phyloP scores from a whole-genome alignment of 2,329 filamentous ascomycete genomes.

The Uncinocarpus reesii region DNA sequence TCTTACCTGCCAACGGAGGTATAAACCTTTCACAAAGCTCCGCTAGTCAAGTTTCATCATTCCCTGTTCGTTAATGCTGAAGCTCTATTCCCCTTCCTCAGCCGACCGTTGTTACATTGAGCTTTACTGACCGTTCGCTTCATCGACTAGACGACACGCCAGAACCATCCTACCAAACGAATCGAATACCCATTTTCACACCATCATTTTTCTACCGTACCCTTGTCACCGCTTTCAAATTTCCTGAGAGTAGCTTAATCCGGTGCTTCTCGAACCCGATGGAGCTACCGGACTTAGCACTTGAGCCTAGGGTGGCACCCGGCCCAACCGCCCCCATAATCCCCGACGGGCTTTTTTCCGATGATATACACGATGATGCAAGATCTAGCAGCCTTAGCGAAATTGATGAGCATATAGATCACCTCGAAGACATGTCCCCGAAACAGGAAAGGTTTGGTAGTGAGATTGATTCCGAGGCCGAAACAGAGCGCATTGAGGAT shows the following conservation, averaged over 20 bases:
- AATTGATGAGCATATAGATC: conserved; percentile 67
- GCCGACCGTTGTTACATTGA: not conserved
- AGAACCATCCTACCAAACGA: not conserved
- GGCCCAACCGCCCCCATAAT: not conserved
- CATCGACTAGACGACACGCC: not conserved
- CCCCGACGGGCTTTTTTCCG: conserved; percentile 20
- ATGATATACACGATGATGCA: conserved; percentile 50
- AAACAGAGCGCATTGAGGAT: conserved; percentile 84
- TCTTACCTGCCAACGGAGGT: no score
- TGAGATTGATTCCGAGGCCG: conserved; percentile 69
- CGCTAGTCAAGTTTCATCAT: no score
- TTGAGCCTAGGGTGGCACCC: not conserved
- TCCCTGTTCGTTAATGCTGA: no score
- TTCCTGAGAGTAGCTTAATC: not conserved
- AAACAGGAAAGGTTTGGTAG: conserved; percentile 48
- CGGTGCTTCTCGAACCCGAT: not conserved
- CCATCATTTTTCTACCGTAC: not conserved
- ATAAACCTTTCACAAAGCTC: no score
- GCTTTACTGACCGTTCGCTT: not conserved
- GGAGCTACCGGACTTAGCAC: conserved; percentile 6
- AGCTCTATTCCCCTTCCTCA: no score
- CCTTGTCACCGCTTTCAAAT: not conserved
- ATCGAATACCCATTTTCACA: not conserved
- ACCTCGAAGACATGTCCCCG: conserved; percentile 43
- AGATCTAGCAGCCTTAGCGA: conserved; percentile 88